A percentile compares a stretch with the other conserved stretches of the same genome.
Conservation (phyloP, 306 rosid genomes). For the Vigna angularis region DNA sequence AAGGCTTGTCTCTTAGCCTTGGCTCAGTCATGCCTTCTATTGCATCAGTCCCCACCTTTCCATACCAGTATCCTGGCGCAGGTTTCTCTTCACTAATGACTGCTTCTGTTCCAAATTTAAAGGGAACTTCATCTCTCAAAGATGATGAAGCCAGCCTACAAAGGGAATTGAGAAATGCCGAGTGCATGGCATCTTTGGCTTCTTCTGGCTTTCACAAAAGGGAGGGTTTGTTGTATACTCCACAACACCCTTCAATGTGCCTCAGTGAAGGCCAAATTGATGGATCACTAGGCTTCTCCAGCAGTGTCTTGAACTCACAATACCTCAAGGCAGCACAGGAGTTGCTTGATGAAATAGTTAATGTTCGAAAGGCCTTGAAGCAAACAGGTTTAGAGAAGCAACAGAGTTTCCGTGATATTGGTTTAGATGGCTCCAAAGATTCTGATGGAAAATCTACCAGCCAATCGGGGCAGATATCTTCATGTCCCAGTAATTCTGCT, state of each 20-base stretch:
- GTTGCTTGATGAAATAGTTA: slow-evolving; percentile 86
- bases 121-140: slow-evolving; percentile 14
- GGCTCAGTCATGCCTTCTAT: slow-evolving; percentile 63
- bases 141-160: slow-evolving; percentile 52
- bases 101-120: slow-evolving; percentile 46
- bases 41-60: slow-evolving; percentile 61
- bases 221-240: slow-evolving; percentile 58
- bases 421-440: slow-evolving; percentile 63
- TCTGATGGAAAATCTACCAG: slow-evolving; percentile 59
- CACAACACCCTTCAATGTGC: slow-evolving; percentile 47
- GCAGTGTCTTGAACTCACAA: slow-evolving; percentile 52
- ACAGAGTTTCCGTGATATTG: slow-evolving; percentile 50
- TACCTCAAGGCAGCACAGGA: slow-evolving; percentile 81
- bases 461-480: slow-evolving; percentile 54
- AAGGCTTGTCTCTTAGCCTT: slow-evolving; percentile 88
- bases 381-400: slow-evolving; percentile 62
- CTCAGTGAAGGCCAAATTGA: slow-evolving; percentile 51
- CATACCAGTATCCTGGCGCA: slow-evolving; percentile 58
- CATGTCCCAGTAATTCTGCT: slow-evolving; percentile 55
- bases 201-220: slow-evolving; percentile 53
- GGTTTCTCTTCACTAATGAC: slow-evolving; percentile 57
- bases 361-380: slow-evolving; percentile 74
- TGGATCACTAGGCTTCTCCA: slow-evolving; percentile 49
- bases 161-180: slow-evolving; percentile 55
- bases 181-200: slow-evolving; percentile 56